Evolutionary conservation across 208 protist genomes (phyloP).

Genomic region (Jaenimonas drosophilae): DNA sequence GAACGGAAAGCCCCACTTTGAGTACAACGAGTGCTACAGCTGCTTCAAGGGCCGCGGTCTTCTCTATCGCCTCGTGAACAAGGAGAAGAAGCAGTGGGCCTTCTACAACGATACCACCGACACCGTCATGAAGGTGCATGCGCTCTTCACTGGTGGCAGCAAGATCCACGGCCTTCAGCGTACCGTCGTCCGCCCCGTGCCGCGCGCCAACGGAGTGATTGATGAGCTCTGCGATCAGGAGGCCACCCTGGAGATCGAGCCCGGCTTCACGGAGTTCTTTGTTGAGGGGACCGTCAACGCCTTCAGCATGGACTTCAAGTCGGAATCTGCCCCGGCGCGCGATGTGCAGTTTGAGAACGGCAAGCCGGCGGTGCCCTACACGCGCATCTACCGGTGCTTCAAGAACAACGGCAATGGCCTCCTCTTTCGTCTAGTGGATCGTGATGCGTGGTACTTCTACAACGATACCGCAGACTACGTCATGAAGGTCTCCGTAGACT

Average conservation of each 20-base stretch:
- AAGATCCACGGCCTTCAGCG: not conserved
- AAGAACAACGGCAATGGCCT: slow-evolving; percentile 62
- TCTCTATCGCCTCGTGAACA: slow-evolving; percentile 41
- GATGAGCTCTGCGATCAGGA: slow-evolving; percentile 24
- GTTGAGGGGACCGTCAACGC: slow-evolving; percentile 46
- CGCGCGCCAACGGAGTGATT: slow-evolving; percentile 1
- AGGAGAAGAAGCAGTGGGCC: slow-evolving; percentile 25
- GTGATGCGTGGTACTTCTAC: slow-evolving; percentile 42
- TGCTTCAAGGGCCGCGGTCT: slow-evolving; percentile 59
- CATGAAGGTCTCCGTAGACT: slow-evolving; percentile 30
- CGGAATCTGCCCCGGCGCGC: slow-evolving; percentile 30
- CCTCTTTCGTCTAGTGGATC: slow-evolving; percentile 53
- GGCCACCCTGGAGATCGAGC: slow-evolving; percentile 59
- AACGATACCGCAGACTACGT: slow-evolving; percentile 47
- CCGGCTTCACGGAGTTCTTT: slow-evolving; percentile 65
- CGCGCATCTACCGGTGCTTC: slow-evolving; percentile 69
- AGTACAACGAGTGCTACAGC: slow-evolving; percentile 40
- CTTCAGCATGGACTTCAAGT: slow-evolving; percentile 42
- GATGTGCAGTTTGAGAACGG: slow-evolving; percentile 48
- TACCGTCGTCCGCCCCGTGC: not conserved
- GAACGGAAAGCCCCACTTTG: slow-evolving; percentile 35
- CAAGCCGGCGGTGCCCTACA: slow-evolving; percentile 37
- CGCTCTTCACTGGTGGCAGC: slow-evolving; percentile 28
- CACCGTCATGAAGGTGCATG: slow-evolving; percentile 54
- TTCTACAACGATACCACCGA: slow-evolving; percentile 61